These are phyloP conservation scores for Tulasnella calospora DNA, from an alignment of 768 basidiomycete species.

Conservation along the genomic window DNA sequence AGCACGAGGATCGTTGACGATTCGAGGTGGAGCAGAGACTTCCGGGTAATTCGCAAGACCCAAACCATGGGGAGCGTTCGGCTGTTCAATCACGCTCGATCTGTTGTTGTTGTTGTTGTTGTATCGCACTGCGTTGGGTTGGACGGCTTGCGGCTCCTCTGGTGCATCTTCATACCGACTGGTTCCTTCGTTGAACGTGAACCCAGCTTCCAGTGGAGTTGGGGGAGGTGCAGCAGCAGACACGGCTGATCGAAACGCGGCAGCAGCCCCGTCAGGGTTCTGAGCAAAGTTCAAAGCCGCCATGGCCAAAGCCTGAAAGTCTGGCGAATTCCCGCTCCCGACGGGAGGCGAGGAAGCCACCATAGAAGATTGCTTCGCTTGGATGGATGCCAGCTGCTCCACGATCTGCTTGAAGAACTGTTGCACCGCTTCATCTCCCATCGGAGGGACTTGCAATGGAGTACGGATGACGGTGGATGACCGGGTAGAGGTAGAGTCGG, in stretches of 20 bases:
- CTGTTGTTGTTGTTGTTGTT: conserved; percentile 2
- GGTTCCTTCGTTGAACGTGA: conserved; percentile 20
- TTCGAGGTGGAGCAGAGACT: neutral
- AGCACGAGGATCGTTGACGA: neutral
- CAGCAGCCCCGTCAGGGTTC: conserved; percentile 28
- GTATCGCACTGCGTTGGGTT: neutral
- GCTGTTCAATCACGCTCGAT: neutral
- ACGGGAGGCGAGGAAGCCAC: conserved; percentile 17
- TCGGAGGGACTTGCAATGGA: conserved; percentile 53
- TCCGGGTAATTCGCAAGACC: conserved; percentile 18
- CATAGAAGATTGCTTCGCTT: conserved; percentile 45
- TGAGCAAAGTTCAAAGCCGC: conserved; percentile 22
- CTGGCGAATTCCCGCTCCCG: conserved; percentile 7
- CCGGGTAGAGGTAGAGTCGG: conserved; percentile 21
- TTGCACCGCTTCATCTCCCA: conserved; percentile 72
- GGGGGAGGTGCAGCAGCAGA: conserved; percentile 28
- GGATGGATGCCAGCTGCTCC: conserved; percentile 70
- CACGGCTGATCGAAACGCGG: conserved; percentile 8
- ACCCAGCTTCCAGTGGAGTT: conserved; percentile 26
- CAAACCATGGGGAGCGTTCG: conserved; percentile 10
- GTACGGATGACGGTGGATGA: conserved; percentile 34
- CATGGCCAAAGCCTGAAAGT: conserved; percentile 17
- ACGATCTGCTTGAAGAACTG: conserved; percentile 82
- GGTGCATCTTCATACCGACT: conserved; percentile 19
- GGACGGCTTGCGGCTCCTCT: conserved; percentile 16